Evolutionary conservation across 2,329 filamentous ascomycete genomes (phyloP), one percentile per base, ranked within the genome.

Genomic region (Aspergillus latus): DNA sequence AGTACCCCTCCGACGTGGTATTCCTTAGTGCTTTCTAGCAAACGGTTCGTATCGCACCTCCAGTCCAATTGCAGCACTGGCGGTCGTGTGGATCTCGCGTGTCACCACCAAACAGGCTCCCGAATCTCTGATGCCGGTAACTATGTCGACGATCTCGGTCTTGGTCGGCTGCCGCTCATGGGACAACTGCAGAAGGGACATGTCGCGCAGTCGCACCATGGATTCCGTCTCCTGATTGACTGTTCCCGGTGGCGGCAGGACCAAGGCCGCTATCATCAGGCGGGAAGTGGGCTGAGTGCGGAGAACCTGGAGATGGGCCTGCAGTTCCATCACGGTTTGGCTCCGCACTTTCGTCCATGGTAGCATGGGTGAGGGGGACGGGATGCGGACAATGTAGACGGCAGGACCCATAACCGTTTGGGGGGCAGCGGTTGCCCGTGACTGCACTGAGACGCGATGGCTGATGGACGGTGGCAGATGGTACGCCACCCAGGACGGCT

Each of bases 151-250:
- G 36, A 51, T 51, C 26, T 51, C 49, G 5, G 39, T 7, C 39
- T 34, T 43, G 16, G 10, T 43, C n/a, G 49, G 37, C 49, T 43
- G 49, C 5, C 49, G 37, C 26, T 44, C 49, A 28, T 43, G 43
- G 37, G 49, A 7, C 15, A 51, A 29, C 29, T 51, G 49, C 2
- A 44, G 1, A 6, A 51, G 49, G 13, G 49, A 43, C 10, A 51
- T 16, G 26, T 51, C 49, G 28, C 49, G 49, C 10, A 51, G 37
- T 13, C 49, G 49, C 39, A 51, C 49, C 37, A 43, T 43, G 4
- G 49, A 26, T 21, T 51, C 49, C 4, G 39, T 34, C 15, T 13
- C 49, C 3, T 28, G 37, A 11, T 51, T 34, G 11, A 44, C n/a
- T 2, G 28, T 2, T 13, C 49, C 49, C 4, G 49, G 49, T 10